Evolutionary conservation across 208 protist species (phyloP).

Genomic region (Angomonas deanei): DNA sequence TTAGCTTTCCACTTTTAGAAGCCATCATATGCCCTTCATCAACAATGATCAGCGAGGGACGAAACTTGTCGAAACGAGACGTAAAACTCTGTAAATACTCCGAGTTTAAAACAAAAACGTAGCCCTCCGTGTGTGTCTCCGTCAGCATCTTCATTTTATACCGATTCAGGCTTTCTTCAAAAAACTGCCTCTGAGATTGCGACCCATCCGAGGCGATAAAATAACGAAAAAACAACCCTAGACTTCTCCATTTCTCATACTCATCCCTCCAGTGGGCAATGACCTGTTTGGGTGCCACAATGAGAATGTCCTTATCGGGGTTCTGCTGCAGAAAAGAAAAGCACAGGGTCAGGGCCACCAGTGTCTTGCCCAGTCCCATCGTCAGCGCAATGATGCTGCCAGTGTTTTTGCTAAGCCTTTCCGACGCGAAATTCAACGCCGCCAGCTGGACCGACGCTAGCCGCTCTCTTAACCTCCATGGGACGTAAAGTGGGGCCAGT

Average conservation of each 20-base stretch:
- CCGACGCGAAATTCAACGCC: slow-evolving; percentile 67
- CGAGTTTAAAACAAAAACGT: slow-evolving; percentile 77
- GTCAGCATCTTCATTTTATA: slow-evolving; percentile 47
- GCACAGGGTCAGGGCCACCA: slow-evolving; percentile 71
- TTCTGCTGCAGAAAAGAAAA: slow-evolving; percentile 55
- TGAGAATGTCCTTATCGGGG: slow-evolving; percentile 53
- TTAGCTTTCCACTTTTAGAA: slow-evolving; percentile 58
- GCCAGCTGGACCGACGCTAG: slow-evolving; percentile 67
- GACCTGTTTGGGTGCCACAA: slow-evolving; percentile 77
- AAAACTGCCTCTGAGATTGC: slow-evolving; percentile 14
- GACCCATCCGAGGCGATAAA: slow-evolving; percentile 57
- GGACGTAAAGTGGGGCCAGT: slow-evolving; percentile 63
- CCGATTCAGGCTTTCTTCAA: slow-evolving; percentile 36
- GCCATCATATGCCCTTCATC: slow-evolving; percentile 83
- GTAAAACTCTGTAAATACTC: slow-evolving; percentile 58
- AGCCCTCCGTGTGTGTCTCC: slow-evolving; percentile 23
- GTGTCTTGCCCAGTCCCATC: slow-evolving; percentile 90
- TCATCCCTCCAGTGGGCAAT: slow-evolving; percentile 74
- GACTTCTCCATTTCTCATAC: slow-evolving; percentile 61
- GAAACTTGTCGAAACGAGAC: slow-evolving; percentile 38
- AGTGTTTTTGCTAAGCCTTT: slow-evolving; percentile 44
- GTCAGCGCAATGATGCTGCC: slow-evolving; percentile 82
- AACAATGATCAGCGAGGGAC: slow-evolving; percentile 70
- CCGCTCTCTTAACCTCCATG: slow-evolving; percentile 26
- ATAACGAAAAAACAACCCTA: slow-evolving; percentile 51